These are phyloP conservation scores for Kwoniella bestiolae DNA, from an alignment of 768 basidiomycete genomes.

Conservation along the genomic window DNA sequence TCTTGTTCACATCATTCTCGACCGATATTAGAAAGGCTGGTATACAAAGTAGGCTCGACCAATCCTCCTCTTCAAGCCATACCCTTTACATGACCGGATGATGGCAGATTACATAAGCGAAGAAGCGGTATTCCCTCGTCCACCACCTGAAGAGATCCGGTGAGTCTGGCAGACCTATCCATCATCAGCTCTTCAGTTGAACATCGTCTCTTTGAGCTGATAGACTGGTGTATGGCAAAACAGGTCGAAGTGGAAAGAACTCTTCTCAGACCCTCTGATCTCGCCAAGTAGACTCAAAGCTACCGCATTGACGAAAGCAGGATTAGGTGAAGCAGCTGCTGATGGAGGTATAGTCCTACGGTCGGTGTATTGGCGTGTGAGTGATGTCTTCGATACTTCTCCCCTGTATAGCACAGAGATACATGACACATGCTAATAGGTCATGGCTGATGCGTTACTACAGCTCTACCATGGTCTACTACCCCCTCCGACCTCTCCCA, in stretches of 20 bases:
- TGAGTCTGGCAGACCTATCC: not conserved
- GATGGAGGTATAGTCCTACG: constrained; percentile 48
- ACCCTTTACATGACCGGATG: not conserved
- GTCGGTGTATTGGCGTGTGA: constrained; percentile 54
- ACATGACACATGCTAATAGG: not conserved
- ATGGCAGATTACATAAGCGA: constrained; percentile 8
- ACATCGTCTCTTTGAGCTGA: not conserved
- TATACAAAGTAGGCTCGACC: not conserved
- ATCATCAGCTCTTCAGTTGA: not conserved
- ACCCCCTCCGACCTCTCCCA: constrained; percentile 42
- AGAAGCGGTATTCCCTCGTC: constrained; percentile 22
- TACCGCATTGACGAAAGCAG: constrained; percentile 31
- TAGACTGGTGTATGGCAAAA: too few species aligned
- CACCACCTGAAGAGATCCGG: constrained; percentile 12
- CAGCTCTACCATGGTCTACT: constrained; percentile 48
- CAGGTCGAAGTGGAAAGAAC: constrained; percentile 28
- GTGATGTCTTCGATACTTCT: constrained; percentile 22
- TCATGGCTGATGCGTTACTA: not conserved
- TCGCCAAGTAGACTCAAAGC: constrained; percentile 34
- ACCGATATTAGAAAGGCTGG: not conserved
- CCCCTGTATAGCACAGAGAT: not conserved
- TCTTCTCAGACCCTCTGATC: constrained; percentile 47
- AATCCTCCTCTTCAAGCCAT: too few species aligned
- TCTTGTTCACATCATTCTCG: not conserved
- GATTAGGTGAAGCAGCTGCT: constrained; percentile 30